Percentiles rank a stretch among this genome's conserved stretches.
These are phyloP conservation scores for Thalassiosira oceanica DNA, from an alignment of 352 stramenopile genomes.

Conservation along the genomic window DNA sequence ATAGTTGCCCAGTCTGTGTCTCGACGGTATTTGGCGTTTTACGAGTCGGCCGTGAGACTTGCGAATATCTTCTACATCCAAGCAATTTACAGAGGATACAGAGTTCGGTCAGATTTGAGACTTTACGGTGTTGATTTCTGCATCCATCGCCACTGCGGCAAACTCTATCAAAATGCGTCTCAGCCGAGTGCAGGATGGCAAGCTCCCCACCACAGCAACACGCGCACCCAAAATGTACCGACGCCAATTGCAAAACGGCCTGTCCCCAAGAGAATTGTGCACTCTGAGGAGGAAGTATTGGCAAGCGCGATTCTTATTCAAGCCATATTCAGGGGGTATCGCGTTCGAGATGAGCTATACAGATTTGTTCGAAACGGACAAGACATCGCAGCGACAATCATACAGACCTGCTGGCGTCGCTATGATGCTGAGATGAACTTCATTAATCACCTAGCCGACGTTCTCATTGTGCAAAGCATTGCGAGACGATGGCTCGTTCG, in stretches of 20 bases:
- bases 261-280: no score
- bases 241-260: no score
- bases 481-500: constrained; percentile 55
- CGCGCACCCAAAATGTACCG: no score
- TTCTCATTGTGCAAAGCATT: constrained; percentile 71
- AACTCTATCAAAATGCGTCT: no score
- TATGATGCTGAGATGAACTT: constrained; percentile 77
- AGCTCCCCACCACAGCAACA: no score
- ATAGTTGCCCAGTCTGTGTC: constrained; percentile 42
- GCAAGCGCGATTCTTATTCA: no score
- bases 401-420: constrained; percentile 64
- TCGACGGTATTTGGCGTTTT: constrained; percentile 22
- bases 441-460: constrained; percentile 68
- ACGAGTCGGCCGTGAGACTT: constrained; percentile 32
- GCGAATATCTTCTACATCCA: constrained; percentile 60
- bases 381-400: constrained; percentile 55
- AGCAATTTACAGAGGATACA: constrained; percentile 36
- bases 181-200: no score
- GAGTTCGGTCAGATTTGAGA: constrained; percentile 6
- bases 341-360: constrained; percentile 22
- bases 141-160: no score
- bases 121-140: no score
- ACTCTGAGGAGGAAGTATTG: no score
- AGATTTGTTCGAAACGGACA: constrained; percentile 35
- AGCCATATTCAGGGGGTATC: constrained; percentile 29